phyloP scores from a whole-genome alignment of 352 stramenopile genomes.

The Pythium aristosporum region DNA sequence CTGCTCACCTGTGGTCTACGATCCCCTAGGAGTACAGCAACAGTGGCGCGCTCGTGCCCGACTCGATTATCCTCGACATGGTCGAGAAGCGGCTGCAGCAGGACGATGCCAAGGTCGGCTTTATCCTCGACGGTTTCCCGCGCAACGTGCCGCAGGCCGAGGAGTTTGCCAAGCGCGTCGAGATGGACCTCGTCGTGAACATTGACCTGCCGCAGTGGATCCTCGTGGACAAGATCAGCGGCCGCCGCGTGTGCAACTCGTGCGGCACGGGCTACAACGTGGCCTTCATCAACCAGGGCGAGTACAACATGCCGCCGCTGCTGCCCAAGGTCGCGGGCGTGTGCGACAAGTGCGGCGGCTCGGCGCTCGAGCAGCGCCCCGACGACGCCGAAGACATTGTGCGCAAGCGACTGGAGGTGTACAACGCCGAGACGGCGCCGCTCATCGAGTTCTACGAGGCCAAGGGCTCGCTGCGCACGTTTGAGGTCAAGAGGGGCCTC shows the following conservation, averaged over 20 bases:
- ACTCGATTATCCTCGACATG: constrained; percentile 90
- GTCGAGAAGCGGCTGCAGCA: constrained; percentile 69
- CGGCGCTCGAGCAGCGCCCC: constrained; percentile 72
- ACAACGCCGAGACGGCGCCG: constrained; percentile 87
- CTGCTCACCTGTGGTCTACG: neutral
- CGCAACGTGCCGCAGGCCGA: constrained; percentile 88
- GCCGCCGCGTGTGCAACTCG: constrained; percentile 75
- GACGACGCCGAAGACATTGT: constrained; percentile 86
- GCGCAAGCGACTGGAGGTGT: constrained; percentile 79
- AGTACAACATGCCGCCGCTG: constrained; percentile 90
- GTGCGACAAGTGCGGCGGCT: constrained; percentile 76
- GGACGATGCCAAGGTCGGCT: constrained; percentile 71
- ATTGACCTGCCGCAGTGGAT: constrained; percentile 89
- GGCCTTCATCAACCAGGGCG: constrained; percentile 79
- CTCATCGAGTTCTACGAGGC: constrained; percentile 86
- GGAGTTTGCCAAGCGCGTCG: constrained; percentile 72
- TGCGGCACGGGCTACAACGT: constrained; percentile 90
- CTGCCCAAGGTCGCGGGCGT: constrained; percentile 82
- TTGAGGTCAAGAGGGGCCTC: constrained; percentile 86
- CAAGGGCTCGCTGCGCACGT: constrained; percentile 74
- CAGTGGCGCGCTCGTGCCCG: constrained; percentile 78
- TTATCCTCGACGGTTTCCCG: constrained; percentile 90
- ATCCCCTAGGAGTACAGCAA: constrained; percentile 68
- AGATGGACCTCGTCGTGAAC: constrained; percentile 86
- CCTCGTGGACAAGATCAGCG: constrained; percentile 88